Base-by-base conservation (phyloP, 2,329 filamentous ascomycete genomes). In the Fusarium keratoplasticum region DNA sequence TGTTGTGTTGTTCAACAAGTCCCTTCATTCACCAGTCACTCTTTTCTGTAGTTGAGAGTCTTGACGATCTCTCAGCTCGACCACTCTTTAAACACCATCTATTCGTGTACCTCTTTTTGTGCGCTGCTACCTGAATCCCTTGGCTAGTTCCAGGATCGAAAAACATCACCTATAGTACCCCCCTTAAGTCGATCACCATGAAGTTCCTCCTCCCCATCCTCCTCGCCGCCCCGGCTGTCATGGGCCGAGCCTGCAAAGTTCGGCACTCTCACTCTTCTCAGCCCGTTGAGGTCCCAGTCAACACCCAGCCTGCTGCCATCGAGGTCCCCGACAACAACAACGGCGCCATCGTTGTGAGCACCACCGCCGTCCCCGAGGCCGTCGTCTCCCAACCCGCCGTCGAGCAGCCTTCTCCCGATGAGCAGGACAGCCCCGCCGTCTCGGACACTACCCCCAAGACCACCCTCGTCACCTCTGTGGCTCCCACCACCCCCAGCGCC, bases 131-230 rank as follows among this genome's bases (percentile, higher is more conserved):
- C 27, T 11, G 14, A 55, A 27, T 40, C 47, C n/a, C 73, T 73
- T 73, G 72, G 74, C 75, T 64, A 77, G 76, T 25, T 31, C 70
- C 64, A 75, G 67, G 65, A 75, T 36, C 58, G 27, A 27, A 25
- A 25, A n/a, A n/a, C n/a, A 3, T 52, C 47, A 13, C 10, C 47
- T 62, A 25, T 42, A 25, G 10, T 16, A n/a, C 5, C 40, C n/a
- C 47, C 52, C n/a, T 36, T 33, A 52, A 66, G 54, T 52, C 38
- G 55, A 67, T 59, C 73, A 78, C 42, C 3, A 78, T 78, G 77
- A 78, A 79, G 77, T 76, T 79, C 69, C 38, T 72, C 50, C 69
- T 77, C 35, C 68, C 77, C 31, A 42, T 77, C 29, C 75, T 78
- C 6, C 63, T 77, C 50, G 75, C 75, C 66, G 72, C 65, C 60